phyloP scores from a whole-genome alignment of 139 green algal species.

The Edaphochlamys debaryana region DNA sequence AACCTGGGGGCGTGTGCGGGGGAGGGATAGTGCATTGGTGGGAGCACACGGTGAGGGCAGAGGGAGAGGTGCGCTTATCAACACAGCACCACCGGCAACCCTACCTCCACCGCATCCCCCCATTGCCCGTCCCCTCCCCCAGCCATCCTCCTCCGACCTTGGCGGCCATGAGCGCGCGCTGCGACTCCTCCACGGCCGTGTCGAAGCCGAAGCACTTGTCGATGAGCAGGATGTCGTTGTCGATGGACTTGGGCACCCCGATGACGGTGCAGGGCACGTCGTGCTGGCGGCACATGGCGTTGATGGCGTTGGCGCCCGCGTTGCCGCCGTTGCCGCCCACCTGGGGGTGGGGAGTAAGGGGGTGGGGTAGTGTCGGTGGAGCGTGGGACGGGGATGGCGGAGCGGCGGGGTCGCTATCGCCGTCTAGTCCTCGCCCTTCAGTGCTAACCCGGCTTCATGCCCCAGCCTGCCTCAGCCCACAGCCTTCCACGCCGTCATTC shows the following conservation, averaged over 20 bases:
- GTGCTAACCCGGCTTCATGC: too few relatives aligned
- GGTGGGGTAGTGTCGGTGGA: too few relatives aligned
- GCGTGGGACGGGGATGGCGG: too few relatives aligned
- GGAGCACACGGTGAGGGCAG: too few relatives aligned
- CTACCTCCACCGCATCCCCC: not conserved
- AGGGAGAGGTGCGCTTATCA: too few relatives aligned
- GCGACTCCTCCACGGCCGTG: constrained; percentile 97
- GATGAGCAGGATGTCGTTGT: constrained; percentile 76
- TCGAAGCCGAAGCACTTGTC: constrained; percentile 87
- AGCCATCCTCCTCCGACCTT: constrained; percentile 62
- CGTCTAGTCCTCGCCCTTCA: too few relatives aligned
- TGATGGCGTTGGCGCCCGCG: constrained; percentile 75
- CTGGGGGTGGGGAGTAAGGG: too few relatives aligned
- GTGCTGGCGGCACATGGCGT: constrained; percentile 63
- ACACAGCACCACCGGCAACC: too few relatives aligned
- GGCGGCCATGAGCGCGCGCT: constrained; percentile 92
- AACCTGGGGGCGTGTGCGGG: constrained; percentile 46
- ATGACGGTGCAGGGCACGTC: constrained; percentile 66
- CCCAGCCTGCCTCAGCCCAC: too few relatives aligned
- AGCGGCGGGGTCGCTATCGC: too few relatives aligned
- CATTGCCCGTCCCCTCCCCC: not conserved
- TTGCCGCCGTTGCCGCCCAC: constrained; percentile 89
- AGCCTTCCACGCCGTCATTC: too few relatives aligned
- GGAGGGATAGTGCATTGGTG: not conserved
- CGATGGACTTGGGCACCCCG: constrained; percentile 60